These are phyloP conservation scores for Cochlearia excelsa DNA, from an alignment of 345 rosid genomes.

Conservation along the genomic window DNA sequence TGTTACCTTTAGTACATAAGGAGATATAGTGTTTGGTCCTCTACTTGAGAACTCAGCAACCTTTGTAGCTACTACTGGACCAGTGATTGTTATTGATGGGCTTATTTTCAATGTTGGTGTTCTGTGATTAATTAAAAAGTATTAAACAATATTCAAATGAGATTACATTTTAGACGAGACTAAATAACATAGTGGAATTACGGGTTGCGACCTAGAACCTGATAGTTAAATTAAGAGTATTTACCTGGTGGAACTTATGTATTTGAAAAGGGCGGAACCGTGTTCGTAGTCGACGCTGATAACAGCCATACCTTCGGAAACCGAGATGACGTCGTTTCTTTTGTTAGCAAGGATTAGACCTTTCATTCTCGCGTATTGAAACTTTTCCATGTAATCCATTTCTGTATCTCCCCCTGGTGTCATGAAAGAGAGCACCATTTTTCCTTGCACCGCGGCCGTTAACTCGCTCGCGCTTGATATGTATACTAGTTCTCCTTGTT, in stretches of 20 bases:
- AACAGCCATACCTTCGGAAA: background rate
- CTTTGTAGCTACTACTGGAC: conserved; percentile 29
- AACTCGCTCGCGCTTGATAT: background rate
- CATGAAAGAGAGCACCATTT: conserved; percentile 36
- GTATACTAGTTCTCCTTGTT: conserved; percentile 7
- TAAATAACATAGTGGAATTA: no score
- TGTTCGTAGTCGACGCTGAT: conserved; percentile 12
- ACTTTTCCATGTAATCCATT: no score
- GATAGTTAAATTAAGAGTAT: no score
- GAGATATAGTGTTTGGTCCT: conserved; percentile 33
- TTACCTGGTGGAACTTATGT: conserved; percentile 19
- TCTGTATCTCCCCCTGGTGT: no score
- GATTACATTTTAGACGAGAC: no score
- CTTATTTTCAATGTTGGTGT: conserved; percentile 28
- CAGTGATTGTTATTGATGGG: conserved; percentile 10
- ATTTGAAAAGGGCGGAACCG: conserved; percentile 16
- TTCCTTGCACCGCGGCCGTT: conserved; percentile 36
- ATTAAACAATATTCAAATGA: no score
- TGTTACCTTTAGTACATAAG: conserved; percentile 33
- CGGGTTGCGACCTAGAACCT: no score
- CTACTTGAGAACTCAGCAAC: conserved; percentile 30
- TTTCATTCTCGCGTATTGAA: no score
- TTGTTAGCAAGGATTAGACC: conserved; percentile 22
- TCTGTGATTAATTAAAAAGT: background rate
- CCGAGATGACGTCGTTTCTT: background rate